Percentiles rank a stretch among this genome's conserved stretches.
phyloP scores from a whole-genome alignment of 1,284 basidiomycete genomes.

The Leccinum proliferum region DNA sequence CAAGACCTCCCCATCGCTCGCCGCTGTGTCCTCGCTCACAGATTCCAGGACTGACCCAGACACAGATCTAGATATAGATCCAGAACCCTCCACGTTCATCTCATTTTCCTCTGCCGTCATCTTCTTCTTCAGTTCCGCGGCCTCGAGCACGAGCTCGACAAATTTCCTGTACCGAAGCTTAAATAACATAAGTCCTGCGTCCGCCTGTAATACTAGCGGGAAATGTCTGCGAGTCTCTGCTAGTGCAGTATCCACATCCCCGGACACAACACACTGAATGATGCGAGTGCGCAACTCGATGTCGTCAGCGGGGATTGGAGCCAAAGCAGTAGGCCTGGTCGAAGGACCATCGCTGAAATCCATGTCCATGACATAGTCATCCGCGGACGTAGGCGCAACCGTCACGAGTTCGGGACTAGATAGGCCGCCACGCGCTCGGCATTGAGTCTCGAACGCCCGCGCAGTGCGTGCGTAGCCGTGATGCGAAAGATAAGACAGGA shows the following conservation, averaged over 20 bases:
- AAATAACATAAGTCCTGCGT: slow-evolving; percentile 64
- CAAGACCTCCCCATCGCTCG: slow-evolving; percentile 24
- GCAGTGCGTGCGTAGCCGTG: slow-evolving; percentile 73
- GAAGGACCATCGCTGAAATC: slow-evolving; percentile 22
- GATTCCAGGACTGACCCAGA: slow-evolving; percentile 24
- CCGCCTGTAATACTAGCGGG: slow-evolving; percentile 58
- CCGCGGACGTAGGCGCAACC: slow-evolving; percentile 18
- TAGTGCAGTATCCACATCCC: slow-evolving; percentile 72
- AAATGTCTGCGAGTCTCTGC: slow-evolving; percentile 48
- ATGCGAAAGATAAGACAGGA: slow-evolving; percentile 75
- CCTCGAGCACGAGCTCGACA: slow-evolving; percentile 69
- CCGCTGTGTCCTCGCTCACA: slow-evolving; percentile 23
- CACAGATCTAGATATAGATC: slow-evolving; percentile 24
- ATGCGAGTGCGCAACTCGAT: slow-evolving; percentile 64
- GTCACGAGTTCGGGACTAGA: slow-evolving; percentile 4
- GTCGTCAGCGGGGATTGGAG: slow-evolving; percentile 34
- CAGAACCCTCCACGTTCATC: slow-evolving; percentile 23
- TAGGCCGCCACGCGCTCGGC: slow-evolving; percentile 19
- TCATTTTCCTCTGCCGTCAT: slow-evolving; percentile 38
- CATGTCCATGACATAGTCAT: slow-evolving; percentile 46
- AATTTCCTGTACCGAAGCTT: slow-evolving; percentile 79
- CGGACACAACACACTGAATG: slow-evolving; percentile 58
- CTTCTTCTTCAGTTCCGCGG: slow-evolving; percentile 59
- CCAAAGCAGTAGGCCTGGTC: slow-evolving; percentile 6
- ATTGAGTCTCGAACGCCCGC: slow-evolving; percentile 56